Percentiles rank a stretch among this genome's conserved stretches.
These are phyloP conservation scores for Boletus sp. DNA, from an alignment of 768 basidiomycete genomes.

Conservation along the genomic window DNA sequence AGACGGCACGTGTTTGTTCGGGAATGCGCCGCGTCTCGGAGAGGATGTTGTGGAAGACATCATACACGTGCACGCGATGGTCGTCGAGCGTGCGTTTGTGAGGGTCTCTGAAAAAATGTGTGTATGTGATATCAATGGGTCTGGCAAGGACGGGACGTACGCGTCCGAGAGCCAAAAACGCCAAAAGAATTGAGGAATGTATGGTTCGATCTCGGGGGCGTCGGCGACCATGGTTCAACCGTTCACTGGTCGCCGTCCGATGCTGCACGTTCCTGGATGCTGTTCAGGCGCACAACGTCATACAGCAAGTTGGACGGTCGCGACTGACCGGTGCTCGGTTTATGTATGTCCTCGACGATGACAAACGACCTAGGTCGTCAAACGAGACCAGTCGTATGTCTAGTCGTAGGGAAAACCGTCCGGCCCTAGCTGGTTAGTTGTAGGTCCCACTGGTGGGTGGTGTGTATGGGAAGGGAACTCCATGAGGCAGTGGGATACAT, in stretches of 20 bases:
- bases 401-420: no score
- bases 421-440: no score
- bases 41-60: conserved; percentile 51
- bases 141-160: conserved; percentile 28
- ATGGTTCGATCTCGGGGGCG: conserved; percentile 30
- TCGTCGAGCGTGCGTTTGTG: conserved; percentile 31
- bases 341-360: background rate
- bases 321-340: background rate
- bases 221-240: background rate
- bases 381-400: background rate
- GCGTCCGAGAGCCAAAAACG: conserved; percentile 47
- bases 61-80: conserved; percentile 50
- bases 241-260: background rate
- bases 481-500: no score
- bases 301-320: conserved; percentile 4
- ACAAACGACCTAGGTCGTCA: background rate
- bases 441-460: no score
- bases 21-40: conserved; percentile 43
- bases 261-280: background rate
- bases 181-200: conserved; percentile 48
- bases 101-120: conserved; percentile 21
- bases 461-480: no score
- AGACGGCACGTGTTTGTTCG: conserved; percentile 36
- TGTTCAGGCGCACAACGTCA: background rate
- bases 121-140: background rate